Percentiles rank a stretch among this genome's conserved stretches.
Conservation (phyloP, 257 asterid species). For the Ballota nigra region DNA sequence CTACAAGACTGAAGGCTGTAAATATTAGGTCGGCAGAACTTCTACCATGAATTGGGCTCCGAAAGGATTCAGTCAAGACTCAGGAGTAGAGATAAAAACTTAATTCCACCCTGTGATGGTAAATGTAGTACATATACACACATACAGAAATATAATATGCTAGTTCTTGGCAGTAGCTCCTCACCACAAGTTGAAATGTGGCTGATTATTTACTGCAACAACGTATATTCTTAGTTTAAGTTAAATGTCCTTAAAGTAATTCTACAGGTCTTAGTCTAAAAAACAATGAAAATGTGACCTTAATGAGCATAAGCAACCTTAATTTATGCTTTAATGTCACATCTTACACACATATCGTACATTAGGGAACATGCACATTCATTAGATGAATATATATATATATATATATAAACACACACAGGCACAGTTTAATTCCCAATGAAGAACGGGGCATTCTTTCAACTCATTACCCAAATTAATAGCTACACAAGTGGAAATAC, state of each 20-base stretch:
- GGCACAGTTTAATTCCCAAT: neutral
- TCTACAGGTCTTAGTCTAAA: neutral
- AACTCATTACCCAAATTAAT: neutral
- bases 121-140: neutral
- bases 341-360: neutral
- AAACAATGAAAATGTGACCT: neutral
- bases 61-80: neutral
- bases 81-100: neutral
- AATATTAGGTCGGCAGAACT: neutral
- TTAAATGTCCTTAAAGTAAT: neutral
- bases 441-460: neutral
- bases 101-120: neutral
- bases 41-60: neutral
- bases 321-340: neutral
- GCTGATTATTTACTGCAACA: neutral
- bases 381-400: no score
- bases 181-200: neutral
- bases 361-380: neutral
- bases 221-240: neutral
- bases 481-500: neutral
- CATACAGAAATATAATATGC: neutral
- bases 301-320: neutral
- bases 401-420: neutral
- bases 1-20: neutral
- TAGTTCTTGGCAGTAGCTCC: neutral